Evolutionary conservation across 2,329 filamentous ascomycete species (phyloP), one percentile per base, ranked within the genome.

Genomic region (Phaeosphaeriaceae sp.): DNA sequence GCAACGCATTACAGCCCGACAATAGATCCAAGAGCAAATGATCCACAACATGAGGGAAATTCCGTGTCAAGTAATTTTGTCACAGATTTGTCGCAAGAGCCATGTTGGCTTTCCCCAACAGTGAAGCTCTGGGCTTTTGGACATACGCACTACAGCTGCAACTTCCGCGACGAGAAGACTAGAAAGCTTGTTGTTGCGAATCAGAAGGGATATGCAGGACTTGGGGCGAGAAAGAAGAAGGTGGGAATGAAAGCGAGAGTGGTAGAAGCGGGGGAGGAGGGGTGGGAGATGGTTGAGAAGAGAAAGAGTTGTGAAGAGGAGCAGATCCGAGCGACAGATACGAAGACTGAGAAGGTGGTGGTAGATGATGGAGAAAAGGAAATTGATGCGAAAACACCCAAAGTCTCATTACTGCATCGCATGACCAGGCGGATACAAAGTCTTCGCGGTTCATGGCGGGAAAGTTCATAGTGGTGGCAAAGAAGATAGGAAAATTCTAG

Each of bases 101-200:
- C 4, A 3, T 79, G 74, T 54, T 81, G 73, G 60, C 58, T 4
- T 1, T 71, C 56, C 21, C 18, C 16, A 0, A 60, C 48, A 2
- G 76, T 80, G 15, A 74, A 66, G 57, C 23, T 77, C 0, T 82
- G 77, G 79, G 78, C 71, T 0, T 81, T 80, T 63, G 78, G 79
- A 0, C 78, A 81, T 50, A 81, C 78, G 9, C 77, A 81, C 53
- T 79, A 69, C 54, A 79, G 77, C 48, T 79, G 76, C 56, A 71
- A 76, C 32, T 76, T 74, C 48, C 20, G 47, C 4, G 67, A 72
- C 3, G 61, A 65, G 12, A 44, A 56, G 5, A 41, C 32, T 4
- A 41, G 43, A 13, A 66, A 74, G 46, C 65, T 76, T 21, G 48
- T 78, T 4, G 9, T 76, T 3, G 54, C 76, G 0, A 76, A 79